These are phyloP conservation scores for Colletotrichum scovillei DNA, from an alignment of 2,329 filamentous ascomycete species.

Conservation along the genomic window DNA sequence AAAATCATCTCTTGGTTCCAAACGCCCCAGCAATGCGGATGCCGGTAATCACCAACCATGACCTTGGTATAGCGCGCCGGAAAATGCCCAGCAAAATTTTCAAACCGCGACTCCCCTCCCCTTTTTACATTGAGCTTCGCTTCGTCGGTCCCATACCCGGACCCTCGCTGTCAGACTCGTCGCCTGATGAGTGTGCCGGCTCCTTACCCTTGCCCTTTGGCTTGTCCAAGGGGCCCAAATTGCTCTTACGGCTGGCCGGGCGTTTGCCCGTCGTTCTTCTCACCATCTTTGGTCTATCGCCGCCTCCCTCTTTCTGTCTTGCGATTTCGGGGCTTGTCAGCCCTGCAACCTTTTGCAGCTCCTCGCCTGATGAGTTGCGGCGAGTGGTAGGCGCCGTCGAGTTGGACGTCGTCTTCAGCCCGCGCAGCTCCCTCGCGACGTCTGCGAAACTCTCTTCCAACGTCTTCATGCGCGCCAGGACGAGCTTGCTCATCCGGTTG, in stretches of 20 bases:
- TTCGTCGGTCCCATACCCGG: constrained; percentile 41
- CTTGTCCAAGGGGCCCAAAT: constrained; percentile 51
- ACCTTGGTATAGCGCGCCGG: constrained; percentile 35
- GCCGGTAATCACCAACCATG: constrained; percentile 18
- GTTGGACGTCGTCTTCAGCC: constrained; percentile 60
- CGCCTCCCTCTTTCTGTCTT: constrained; percentile 39
- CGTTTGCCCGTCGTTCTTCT: constrained; percentile 44
- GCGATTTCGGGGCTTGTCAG: constrained; percentile 47
- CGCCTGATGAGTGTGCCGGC: constrained; percentile 47
- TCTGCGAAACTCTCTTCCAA: constrained; percentile 92
- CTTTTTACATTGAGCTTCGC: constrained; percentile 55
- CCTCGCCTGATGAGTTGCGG: constrained; percentile 63
- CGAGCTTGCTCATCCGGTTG: constrained; percentile 81
- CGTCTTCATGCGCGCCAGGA: constrained; percentile 91
- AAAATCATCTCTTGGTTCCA: constrained; percentile 10
- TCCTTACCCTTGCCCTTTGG: constrained; percentile 62
- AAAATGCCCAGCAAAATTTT: constrained; percentile 30
- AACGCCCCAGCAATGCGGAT: constrained; percentile 31
- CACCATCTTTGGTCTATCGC: constrained; percentile 41
- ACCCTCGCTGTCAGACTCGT: constrained; percentile 43
- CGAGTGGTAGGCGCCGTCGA: constrained; percentile 60
- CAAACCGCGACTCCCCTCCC: constrained; percentile 21
- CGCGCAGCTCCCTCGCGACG: constrained; percentile 83
- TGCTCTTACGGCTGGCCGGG: constrained; percentile 54
- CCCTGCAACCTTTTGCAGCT: constrained; percentile 40